Conservation (phyloP, 208 protist species). For the Wallacemonas sp. region DNA sequence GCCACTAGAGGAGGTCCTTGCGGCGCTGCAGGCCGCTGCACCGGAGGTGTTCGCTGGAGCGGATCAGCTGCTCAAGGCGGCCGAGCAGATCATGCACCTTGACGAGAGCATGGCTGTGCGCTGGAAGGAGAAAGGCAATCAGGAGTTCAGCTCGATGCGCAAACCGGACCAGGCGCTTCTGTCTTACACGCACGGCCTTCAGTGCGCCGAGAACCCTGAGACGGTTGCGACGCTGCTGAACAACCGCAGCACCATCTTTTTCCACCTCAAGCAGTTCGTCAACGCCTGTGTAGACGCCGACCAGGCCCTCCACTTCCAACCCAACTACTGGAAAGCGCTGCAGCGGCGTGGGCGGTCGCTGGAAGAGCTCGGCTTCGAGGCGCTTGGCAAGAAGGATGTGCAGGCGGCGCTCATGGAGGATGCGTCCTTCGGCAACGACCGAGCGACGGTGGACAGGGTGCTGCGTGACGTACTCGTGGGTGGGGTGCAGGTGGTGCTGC, state of each 20-base stretch:
- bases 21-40: conserved; percentile 19
- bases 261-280: conserved; percentile 39
- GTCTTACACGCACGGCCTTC: conserved; percentile 75
- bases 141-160: conserved; percentile 36
- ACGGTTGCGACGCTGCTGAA: conserved; percentile 67
- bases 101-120: conserved; percentile 52
- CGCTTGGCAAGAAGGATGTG: conserved; percentile 54
- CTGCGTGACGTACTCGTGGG: conserved; percentile 15
- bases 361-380: conserved; percentile 53
- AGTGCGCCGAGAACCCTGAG: conserved; percentile 61
- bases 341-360: conserved; percentile 68
- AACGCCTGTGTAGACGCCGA: conserved; percentile 74
- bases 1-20: conserved; percentile 50
- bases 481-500: conserved; percentile 20
- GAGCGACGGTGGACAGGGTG: conserved; percentile 36
- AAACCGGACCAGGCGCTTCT: conserved; percentile 46
- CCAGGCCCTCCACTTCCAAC: conserved; percentile 36
- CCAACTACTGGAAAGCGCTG: conserved; percentile 75
- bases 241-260: conserved; percentile 76
- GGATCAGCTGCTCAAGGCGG: conserved; percentile 33
- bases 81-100: conserved; percentile 26
- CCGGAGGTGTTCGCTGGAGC: conserved; percentile 32
- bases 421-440: conserved; percentile 32
- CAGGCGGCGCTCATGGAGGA: conserved; percentile 33
- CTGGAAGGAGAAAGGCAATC: conserved; percentile 83